Base-by-base conservation (phyloP, 352 stramenopile genomes). In the Phytophthora hybrid region DNA sequence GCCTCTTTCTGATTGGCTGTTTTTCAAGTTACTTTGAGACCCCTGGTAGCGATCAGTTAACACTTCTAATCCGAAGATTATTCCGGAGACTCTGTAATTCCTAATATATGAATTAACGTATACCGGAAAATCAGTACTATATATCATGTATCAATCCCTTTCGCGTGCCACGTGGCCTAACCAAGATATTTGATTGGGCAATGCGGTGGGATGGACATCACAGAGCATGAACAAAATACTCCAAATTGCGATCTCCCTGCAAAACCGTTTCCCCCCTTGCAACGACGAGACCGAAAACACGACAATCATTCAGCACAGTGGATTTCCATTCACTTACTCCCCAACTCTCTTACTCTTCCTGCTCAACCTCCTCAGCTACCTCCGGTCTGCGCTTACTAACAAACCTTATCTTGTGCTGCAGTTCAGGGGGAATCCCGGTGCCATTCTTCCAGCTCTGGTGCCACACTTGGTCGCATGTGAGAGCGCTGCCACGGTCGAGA, bases 371-470 rank as follows among this genome's bases (percentile, higher is more conserved):
- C 3, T n/a, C 34, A 53, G 3, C 39, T 21, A 58, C 16, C 31
- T 59, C 55, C 2, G 55, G 26, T 14, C 54, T 63, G 14, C 39
- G 57, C 41, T 59, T 68, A 3, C 29, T 52, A 0, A 73, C 54
- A 8, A 74, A 69, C 16, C 57, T 13, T 0, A 72, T 66, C 13
- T 75, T 74, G 52, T 67, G 21, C 3, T 71, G 63, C 1, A 71
- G 13, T 0, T 74, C 37, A 1, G 63, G 31, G 0, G 60, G 71
- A 3, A 78, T 66, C 2, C 29, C 18, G 0, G 44, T 71, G 0
- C 41, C 57, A 32, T 74, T 59, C 19, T 74, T 71, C 66, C 71
- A 68, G 23, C 16, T 73, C 18, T 70, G 56, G 23, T 71, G 72
- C 72, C 57, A 78, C 1, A 72, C 8, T 1, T 74, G 47, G 4